These are phyloP conservation scores for Jacaranda copaia DNA, from an alignment of 257 asterid species.

Conservation along the genomic window DNA sequence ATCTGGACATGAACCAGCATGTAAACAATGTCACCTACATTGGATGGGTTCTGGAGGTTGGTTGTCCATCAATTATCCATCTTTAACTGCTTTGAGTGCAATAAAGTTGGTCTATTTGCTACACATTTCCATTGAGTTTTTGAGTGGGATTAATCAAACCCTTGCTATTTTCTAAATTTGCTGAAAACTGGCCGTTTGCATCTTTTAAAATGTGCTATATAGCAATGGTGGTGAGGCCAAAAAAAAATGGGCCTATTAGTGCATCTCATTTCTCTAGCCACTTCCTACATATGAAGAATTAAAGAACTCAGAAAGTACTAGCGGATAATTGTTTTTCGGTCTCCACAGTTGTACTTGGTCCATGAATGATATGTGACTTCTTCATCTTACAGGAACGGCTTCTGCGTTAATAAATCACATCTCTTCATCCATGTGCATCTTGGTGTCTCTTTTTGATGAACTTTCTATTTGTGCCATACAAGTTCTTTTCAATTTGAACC, in stretches of 20 bases:
- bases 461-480: neutral
- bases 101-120: neutral
- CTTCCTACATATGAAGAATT: neutral
- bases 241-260: neutral
- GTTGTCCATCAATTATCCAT: conserved; percentile 36
- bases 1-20: conserved; percentile 94
- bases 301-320: neutral
- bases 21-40: conserved; percentile 94
- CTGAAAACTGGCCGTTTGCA: neutral
- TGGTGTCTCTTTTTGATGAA: conserved; percentile 1
- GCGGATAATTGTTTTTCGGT: neutral
- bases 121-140: neutral
- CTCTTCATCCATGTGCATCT: conserved; percentile 18
- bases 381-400: neutral
- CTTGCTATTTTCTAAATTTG: neutral
- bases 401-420: neutral
- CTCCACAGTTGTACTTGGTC: neutral
- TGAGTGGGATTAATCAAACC: neutral
- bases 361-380: neutral
- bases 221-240: neutral
- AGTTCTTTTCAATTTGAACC: neutral
- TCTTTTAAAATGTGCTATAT: neutral
- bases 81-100: conserved; percentile 18
- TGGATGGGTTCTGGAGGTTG: conserved; percentile 97
- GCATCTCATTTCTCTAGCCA: neutral